Evolutionary conservation across 176 grass and related monocot genomes (phyloP).

Genomic region (Hordeum vulgare): MorexV3_pseudomolecules_assembly NC_058519.1:646075505-646076004

Average conservation of each 20-base stretch:
- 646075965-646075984: constrained; percentile 1
- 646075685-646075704: neutral
- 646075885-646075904: neutral
- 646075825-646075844: neutral
- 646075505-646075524: neutral
- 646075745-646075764: neutral
- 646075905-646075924: constrained; percentile 4
- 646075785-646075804: neutral
- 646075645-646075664: neutral
- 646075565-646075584: neutral
- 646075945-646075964: neutral
- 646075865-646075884: neutral
- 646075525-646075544: neutral
- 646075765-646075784: neutral
- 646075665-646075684: neutral
- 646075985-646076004: neutral
- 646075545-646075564: neutral
- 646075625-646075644: neutral
- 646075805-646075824: neutral
- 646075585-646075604: neutral
- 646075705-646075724: neutral
- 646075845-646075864: neutral
- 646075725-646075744: neutral
- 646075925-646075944: neutral
- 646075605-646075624: neutral